phyloP scores from a whole-genome alignment of 1,284 basidiomycete species.

The Ceratobasidium sp. region DNA sequence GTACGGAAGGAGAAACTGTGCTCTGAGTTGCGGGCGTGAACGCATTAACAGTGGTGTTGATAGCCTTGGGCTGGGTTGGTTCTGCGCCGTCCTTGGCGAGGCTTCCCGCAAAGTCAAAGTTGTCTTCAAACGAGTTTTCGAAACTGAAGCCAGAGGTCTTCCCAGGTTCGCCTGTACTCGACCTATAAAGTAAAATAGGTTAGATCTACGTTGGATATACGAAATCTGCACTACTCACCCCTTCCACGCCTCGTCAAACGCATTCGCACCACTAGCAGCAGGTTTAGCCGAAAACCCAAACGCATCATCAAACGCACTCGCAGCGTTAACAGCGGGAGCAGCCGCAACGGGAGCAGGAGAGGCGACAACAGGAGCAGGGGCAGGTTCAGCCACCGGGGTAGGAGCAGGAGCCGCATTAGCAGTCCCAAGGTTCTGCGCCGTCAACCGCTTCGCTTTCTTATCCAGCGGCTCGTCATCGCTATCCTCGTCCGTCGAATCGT shows the following conservation, averaged over 20 bases:
- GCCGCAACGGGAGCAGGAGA: constrained; percentile 38
- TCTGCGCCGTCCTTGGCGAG: constrained; percentile 61
- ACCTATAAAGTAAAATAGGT: not conserved
- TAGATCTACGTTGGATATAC: not conserved
- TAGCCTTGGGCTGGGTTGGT: constrained; percentile 48
- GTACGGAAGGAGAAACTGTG: constrained; percentile 48
- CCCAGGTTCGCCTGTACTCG: constrained; percentile 31
- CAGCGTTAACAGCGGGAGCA: constrained; percentile 31
- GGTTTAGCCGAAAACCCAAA: constrained; percentile 31
- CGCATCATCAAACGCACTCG: constrained; percentile 48
- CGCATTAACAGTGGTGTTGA: constrained; percentile 48
- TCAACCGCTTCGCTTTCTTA: constrained; percentile 54
- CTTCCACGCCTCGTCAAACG: constrained; percentile 50
- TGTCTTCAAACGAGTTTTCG: constrained; percentile 77
- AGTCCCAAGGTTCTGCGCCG: constrained; percentile 40
- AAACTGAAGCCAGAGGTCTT: constrained; percentile 49
- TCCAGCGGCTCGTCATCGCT: constrained; percentile 62
- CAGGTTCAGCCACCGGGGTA: constrained; percentile 1
- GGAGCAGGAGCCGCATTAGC: constrained; percentile 52
- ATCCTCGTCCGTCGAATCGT: constrained; percentile 69
- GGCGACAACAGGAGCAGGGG: constrained; percentile 36
- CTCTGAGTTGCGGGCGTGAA: constrained; percentile 54
- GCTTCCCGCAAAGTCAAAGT: constrained; percentile 80
- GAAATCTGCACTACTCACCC: constrained; percentile 12
- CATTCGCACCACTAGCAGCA: constrained; percentile 37